Evolutionary conservation across 1,284 basidiomycete genomes (phyloP), one percentile per base, ranked within the genome.

Genomic region (Fereydounia khargensis): DNA sequence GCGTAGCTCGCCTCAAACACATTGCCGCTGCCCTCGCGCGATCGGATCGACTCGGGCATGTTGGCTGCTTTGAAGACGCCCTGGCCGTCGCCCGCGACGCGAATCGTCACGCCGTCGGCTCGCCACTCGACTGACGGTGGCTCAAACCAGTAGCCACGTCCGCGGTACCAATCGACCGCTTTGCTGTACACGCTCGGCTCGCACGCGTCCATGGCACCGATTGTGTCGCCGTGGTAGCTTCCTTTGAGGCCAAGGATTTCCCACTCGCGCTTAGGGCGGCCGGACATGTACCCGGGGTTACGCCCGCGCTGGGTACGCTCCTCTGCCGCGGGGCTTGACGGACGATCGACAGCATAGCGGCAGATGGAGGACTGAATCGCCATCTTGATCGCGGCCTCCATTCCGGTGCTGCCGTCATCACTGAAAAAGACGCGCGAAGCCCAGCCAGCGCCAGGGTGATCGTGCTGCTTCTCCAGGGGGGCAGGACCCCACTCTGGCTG

Each of bases 351-450:
- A 6, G 39, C 38, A 41, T 74, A 75, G 6, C 73, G 58, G 5
- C 31, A 32, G 19, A 55, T 58, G 3, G 64, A 36, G 0, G 70
- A 47, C 25, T 72, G 62, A 11, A 75, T 40, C 4, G 72, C 94
- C 91, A 97, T 97, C 78, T 98, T 98, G 50, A 98, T 78, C 4
- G 88, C 94, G 14, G 95, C 86, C 76, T 98, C 92, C 84, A 96
- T 92, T 8, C 86, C 94, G 0, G 94, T 97, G 23, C 88, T 88
- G 9, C 94, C 94, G 67, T 98, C 87, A 73, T 98, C 94, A 2
- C 87, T 88, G 77, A 89, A 92, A 78, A 95, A 97, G 1, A 86
- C 92, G 16, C 90, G 83, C 9, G 83, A 81, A 0, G 94, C 94
- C 94, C 94, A 98, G 0, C 86, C 88, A 51, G 80, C 81, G 0